phyloP scores from a whole-genome alignment of 2,329 filamentous ascomycete species.

The Cercospora nicotianae region DNA sequence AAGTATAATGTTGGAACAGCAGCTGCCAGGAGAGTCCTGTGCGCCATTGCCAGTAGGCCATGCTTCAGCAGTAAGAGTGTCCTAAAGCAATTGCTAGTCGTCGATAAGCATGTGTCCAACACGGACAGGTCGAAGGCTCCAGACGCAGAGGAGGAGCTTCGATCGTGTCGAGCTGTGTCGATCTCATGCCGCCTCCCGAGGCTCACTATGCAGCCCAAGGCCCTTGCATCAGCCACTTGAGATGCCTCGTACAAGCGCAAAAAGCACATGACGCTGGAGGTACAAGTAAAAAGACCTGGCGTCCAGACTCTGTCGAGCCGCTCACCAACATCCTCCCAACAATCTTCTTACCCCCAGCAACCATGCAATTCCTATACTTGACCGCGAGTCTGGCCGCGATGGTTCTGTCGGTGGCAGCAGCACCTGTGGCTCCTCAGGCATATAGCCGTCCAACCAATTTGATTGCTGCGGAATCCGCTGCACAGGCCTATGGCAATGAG shows the following conservation, averaged over 20 bases:
- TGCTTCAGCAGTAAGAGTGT: too few species aligned
- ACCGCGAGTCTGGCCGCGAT: neutral
- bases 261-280: neutral
- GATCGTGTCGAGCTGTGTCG: neutral
- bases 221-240: neutral
- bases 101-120: too few species aligned
- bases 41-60: too few species aligned
- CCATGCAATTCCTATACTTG: constrained; percentile 2
- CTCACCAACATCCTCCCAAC: neutral
- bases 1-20: neutral
- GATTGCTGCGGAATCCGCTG: neutral
- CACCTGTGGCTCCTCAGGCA: constrained; percentile 5
- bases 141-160: neutral
- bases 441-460: constrained; percentile 1
- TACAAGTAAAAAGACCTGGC: neutral
- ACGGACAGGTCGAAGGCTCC: neutral
- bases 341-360: neutral
- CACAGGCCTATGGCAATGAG: constrained; percentile 7
- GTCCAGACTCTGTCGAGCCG: neutral
- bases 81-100: too few species aligned
- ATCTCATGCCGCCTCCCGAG: neutral
- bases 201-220: neutral
- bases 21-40: too few species aligned
- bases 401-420: constrained; percentile 3
- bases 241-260: too few species aligned